Base-by-base conservation (phyloP, 805 yeast species). In the Yamadazyma takamatsuzukensis region DNA sequence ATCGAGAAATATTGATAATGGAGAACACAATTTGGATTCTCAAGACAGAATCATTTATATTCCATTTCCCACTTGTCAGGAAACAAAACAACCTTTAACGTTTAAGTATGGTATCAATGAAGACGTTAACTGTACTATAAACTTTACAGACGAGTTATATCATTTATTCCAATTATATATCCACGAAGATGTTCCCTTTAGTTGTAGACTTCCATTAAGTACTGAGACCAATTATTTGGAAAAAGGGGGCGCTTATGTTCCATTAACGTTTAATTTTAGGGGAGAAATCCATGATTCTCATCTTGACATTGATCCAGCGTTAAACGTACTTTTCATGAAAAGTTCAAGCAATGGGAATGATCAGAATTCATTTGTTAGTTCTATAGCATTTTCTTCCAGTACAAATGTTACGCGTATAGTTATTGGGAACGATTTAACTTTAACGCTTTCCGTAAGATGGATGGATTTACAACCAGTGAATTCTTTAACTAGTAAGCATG, bases 131-230 rank as follows among this genome's bases (percentile, higher is more conserved):
- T 83, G 93, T 50, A 76, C 89, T 2, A 59, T 83, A 16, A 57
- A 58, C 5, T 68, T 83, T 30, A 65, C 72, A 10, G 90, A 83
- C 53, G 81, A 78, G 43, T 47, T 76, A 25, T 83, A 72, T 50
- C 93, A 83, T 49, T 52, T 83, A 37, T 80, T 83, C 54, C 90
- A 83, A 58, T 61, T 83, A 29, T 83, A 83, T 51, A 61, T 83
- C 26, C 93, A 83, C 53, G 82, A 83, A 50, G 93, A 83, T 51
- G 78, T 73, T 6, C 93, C 93, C 18, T 76, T 78, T 49, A 71
- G 83, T 29, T 83, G 93, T 53, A 63, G 81, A 34, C 44, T 80
- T 7, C 82, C 83, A 3, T 53, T 75, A 29, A 61, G 70, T 37
- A 58, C 71, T 13, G 68, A 61, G 29, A 60, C 60, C 22, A 58